Base-by-base conservation (phyloP, 2,329 filamentous ascomycete species). In the Pleoardoris graminearum region DNA sequence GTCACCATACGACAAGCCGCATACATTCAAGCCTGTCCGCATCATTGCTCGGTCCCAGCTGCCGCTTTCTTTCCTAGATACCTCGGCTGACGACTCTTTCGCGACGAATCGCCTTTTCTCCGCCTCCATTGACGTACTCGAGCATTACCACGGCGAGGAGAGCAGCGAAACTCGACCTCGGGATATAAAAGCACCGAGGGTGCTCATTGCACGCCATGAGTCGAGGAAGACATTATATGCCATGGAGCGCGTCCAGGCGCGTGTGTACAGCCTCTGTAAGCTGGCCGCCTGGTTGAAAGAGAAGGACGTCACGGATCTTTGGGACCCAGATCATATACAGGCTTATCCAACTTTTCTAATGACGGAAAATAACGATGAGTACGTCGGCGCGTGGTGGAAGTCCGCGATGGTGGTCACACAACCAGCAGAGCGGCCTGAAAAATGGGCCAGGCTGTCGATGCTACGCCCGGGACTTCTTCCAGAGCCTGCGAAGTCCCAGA, bases 161-260 rank as follows among this genome's bases (percentile, higher is more conserved):
- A 35, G 59, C 27, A 32, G 55, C 33, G 53, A 53, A 7, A n/a
- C n/a, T 10, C 48, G 52, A 12, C 25, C 53, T 0, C 50, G 60
- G 4, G 50, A 47, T 0, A 22, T 29, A 22, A 41, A 35, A 17
- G 16, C 36, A 7, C 51, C 63, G 2, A 68, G 59, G 43, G 61
- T 75, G 23, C 70, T 75, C 25, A 60, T 75, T 49, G 71, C 71
- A 35, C 63, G 65, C 6, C 48, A 65, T 33, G 70, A 71, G 36
- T 55, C 59, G 7, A 68, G 93, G 58, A 89, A 89, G 74, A 83
- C 86, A 0, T 70, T 97, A 2, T 97, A 92, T 89, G 84, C 85
- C 49, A 90, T 92, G 27, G 89, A 92, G 74, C 80, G 83, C 21
- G 83, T 89, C 30, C 76, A 79, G 14, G 71, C 75, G 41, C 80